These are phyloP conservation scores for Rhodotorula graminis DNA, from an alignment of 768 basidiomycete species.

Conservation along the genomic window DNA sequence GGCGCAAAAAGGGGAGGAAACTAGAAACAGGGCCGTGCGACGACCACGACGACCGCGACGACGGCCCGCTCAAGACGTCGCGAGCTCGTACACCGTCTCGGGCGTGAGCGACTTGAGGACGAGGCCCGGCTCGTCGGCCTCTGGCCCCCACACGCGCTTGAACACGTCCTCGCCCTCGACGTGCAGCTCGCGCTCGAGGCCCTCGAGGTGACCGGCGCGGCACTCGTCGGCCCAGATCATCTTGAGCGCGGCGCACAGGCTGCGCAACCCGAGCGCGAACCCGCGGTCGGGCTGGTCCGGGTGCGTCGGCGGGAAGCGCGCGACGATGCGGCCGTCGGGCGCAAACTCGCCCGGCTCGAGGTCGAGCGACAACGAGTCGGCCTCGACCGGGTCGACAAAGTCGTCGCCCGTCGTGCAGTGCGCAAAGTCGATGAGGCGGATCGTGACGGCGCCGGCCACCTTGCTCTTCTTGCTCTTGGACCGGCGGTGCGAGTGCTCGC, in stretches of 20 bases:
- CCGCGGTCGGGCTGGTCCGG: slow-evolving; percentile 85
- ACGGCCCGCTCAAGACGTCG: background rate
- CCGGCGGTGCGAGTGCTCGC: slow-evolving; percentile 47
- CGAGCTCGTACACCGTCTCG: slow-evolving; percentile 15
- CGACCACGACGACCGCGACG: background rate
- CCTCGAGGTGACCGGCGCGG: slow-evolving; percentile 46
- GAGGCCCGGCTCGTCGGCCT: slow-evolving; percentile 13
- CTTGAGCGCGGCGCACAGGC: slow-evolving; percentile 67
- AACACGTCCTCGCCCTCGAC: slow-evolving; percentile 75
- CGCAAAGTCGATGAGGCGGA: slow-evolving; percentile 96
- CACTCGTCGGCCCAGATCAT: slow-evolving; percentile 84
- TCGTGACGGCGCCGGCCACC: slow-evolving; percentile 77
- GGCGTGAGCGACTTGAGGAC: slow-evolving; percentile 17
- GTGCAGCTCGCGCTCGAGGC: slow-evolving; percentile 58
- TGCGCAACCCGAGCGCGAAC: slow-evolving; percentile 85
- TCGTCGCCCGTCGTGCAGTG: slow-evolving; percentile 95
- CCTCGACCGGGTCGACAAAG: slow-evolving; percentile 55
- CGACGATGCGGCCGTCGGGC: slow-evolving; percentile 78
- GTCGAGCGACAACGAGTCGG: slow-evolving; percentile 56
- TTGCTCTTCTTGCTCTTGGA: slow-evolving; percentile 74
- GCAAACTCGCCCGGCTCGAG: slow-evolving; percentile 50
- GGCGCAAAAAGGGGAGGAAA: background rate
- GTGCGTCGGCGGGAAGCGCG: slow-evolving; percentile 89
- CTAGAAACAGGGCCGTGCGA: too few species aligned
- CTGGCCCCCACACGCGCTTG: slow-evolving; percentile 54